Evolutionary conservation across 305 asterid genomes (phyloP), one percentile per base, ranked within the genome.

Genomic region (Fraxinus latifolia): DNA sequence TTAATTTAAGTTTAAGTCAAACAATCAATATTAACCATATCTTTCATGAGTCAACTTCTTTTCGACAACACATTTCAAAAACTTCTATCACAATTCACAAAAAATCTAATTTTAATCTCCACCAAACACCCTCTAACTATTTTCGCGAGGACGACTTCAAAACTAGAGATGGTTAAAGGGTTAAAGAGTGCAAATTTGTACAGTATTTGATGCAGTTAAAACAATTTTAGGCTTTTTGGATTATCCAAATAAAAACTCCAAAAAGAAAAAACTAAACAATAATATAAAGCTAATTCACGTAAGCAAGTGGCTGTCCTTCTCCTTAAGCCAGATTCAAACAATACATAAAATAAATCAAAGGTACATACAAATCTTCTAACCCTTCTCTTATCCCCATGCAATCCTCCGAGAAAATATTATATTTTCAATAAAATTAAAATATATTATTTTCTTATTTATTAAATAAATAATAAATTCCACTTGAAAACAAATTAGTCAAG

Each of bases 371-470:
- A 58, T 82, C 47, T 53, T 77, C 78, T 72, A 25, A 50, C 53
- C 14, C 25, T 79, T 84, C 85, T 80, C 90, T 33, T 87, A 88
- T 89, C 92, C 89, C 91, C 68, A 86, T 82, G 87, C 67, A 74
- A 82, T 78, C 53, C 73, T 73, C 11, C 31, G 34, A 3, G 71
- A 39, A 81, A 84, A 34, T 55, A 83, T 67, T 75, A 31, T 42
- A 47, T 80, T 70, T 31, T 7, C 34, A 23, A 15, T 21, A 31
- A 29, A 34, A 58, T 14, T 11, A 19, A 50, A 47, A 14, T 53
- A 17, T 17, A 19, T 55, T 55, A 55, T 58, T 58, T 58, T 19
- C 0, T 58, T 58, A 55, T 19, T 55, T 55, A 19, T 19, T 14
- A 31, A 75, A 58, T 23, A 55, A 79, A 31, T 60, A 65, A 47